phyloP scores from a whole-genome alignment of 306 rosid species.

The Luffa aegyptiaca region DNA sequence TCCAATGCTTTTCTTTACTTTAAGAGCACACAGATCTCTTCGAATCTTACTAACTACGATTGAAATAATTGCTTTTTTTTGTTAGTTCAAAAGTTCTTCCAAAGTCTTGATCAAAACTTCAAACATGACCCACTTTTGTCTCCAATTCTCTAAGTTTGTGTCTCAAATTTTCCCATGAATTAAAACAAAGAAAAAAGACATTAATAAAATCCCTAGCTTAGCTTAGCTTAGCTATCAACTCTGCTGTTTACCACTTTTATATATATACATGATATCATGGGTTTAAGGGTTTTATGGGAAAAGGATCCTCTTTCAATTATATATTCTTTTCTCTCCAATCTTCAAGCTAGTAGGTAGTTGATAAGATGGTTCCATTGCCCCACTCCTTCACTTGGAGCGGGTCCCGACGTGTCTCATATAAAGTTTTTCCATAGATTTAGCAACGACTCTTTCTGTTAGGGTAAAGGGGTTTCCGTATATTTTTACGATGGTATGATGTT shows the following conservation, averaged over 20 bases:
- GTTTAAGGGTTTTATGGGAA: neutral
- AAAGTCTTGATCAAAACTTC: conserved; percentile 7
- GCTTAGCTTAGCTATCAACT: neutral
- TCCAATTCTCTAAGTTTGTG: neutral
- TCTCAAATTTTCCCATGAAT: neutral
- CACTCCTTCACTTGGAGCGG: neutral
- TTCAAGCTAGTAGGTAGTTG: conserved; percentile 2
- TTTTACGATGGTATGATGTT: too few relatives aligned
- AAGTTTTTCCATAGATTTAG: neutral
- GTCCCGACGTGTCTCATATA: neutral
- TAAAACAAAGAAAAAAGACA: neutral
- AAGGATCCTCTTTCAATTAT: neutral
- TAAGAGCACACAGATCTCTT: conserved; percentile 6
- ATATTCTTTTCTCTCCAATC: neutral
- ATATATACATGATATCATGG: conserved; percentile 2
- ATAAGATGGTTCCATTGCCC: conserved; percentile 4
- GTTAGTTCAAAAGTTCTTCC: conserved; percentile 6
- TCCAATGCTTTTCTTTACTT: neutral
- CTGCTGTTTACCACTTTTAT: neutral
- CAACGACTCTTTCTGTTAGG: too few relatives aligned
- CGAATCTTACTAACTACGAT: conserved; percentile 13
- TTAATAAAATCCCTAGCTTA: neutral
- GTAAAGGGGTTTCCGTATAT: too few relatives aligned
- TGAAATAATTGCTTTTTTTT: neutral
- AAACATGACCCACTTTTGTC: conserved; percentile 11